Percentiles rank a stretch among this genome's conserved stretches.
Conservation (phyloP, 2,329 filamentous ascomycete genomes). For the Diaporthe amygdali region DNA sequence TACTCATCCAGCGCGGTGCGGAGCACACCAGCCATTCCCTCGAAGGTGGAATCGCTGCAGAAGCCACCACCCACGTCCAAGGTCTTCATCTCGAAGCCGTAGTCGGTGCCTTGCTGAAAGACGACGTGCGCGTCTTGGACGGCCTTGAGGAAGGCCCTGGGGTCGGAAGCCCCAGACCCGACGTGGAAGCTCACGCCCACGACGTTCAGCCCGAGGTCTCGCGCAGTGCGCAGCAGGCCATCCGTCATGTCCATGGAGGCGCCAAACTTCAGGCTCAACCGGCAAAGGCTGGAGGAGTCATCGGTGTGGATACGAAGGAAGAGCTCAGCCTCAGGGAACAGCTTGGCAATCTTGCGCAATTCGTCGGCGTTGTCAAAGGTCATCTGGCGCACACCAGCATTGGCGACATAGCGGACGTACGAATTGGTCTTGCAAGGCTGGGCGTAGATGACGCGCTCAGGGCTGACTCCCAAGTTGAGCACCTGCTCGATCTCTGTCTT, state of each 20-base stretch:
- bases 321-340: conserved; percentile 87
- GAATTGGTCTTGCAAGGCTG: conserved; percentile 99
- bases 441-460: conserved; percentile 95
- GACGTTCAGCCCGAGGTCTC: conserved; percentile 83
- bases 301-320: conserved; percentile 95
- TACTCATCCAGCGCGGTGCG: conserved; percentile 82
- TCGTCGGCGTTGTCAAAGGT: conserved; percentile 99
- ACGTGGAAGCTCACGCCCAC: conserved; percentile 98
- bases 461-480: conserved; percentile 79
- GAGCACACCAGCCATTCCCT: conserved; percentile 84
- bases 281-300: conserved; percentile 92
- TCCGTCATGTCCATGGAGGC: conserved; percentile 84
- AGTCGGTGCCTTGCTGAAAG: conserved; percentile 79
- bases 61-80: conserved; percentile 96
- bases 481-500: conserved; percentile 97
- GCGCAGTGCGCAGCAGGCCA: conserved; percentile 79
- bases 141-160: conserved; percentile 87
- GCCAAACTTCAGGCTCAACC: conserved; percentile 96
- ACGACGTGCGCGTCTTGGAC: conserved; percentile 87
- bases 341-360: conserved; percentile 94
- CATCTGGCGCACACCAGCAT: conserved; percentile 92
- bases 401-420: conserved; percentile 88
- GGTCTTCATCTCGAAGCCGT: conserved; percentile 83
- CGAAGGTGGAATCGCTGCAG: conserved; percentile 81
- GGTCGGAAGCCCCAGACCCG: conserved; percentile 93